Base-by-base conservation (phyloP, 2,329 filamentous ascomycete species). In the Fusarium sp. region DNA sequence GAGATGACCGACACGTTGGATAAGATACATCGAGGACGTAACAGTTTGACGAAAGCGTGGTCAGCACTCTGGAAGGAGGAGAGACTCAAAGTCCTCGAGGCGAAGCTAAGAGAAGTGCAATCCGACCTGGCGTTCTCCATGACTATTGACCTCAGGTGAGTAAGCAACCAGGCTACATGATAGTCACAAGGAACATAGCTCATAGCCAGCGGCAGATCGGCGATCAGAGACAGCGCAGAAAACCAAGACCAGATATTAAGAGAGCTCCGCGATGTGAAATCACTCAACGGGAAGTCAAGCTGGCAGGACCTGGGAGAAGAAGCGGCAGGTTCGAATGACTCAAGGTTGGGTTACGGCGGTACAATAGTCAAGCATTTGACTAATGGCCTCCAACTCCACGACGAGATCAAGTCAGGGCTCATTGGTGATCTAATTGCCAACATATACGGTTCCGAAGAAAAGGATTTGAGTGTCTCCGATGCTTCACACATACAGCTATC, bases 11-110 rank as follows among this genome's bases (percentile, higher is more conserved):
- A 30, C 15, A 45, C 27, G 4, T 5, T 55, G 16, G 20, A 55
- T 1, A 44, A 55, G 16, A 45, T 45, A 1, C 46, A 42, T 1
- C 32, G 22, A 1, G 44, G 40, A 22, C 29, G 51, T 3, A 64
- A 30, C 18, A 27, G 34, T 6, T 24, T 55, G 42, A 45, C 3
- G 1, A 68, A 68, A 20, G 25, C 63, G 1, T 66, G 62, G 54
- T 10, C 54, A 10, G 32, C 43, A 2, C 6, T 62, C 0, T 53
- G 52, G 63, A 57, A 62, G 15, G 57, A 67, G 14, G 57, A 62
- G 2, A 40, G n/a, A 14, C 24, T 67, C 1, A 52, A 50, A 9
- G 8, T 2, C 14, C 56, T 68, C 0, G 45, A 66, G 16, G 11
- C 4, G 16, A 29, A 7, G 8, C 5, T 66, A 32, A 49, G 30